A percentile compares a stretch with the other conserved stretches of the same genome.
phyloP scores from a whole-genome alignment of 2,329 filamentous ascomycete species.

The Fusarium brachygibbosum region DNA sequence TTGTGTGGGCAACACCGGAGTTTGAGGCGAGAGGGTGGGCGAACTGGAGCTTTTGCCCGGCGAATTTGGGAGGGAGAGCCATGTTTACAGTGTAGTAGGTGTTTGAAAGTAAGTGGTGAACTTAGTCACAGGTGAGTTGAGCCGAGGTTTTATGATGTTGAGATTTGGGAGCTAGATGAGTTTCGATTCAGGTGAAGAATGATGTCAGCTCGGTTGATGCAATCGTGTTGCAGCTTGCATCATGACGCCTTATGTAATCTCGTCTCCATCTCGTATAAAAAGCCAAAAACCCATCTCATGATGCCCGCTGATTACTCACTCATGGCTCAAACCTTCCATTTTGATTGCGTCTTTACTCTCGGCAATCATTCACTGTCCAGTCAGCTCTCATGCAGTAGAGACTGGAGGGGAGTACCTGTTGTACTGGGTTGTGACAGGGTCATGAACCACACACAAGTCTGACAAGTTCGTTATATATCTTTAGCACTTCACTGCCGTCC shows the following conservation, averaged over 20 bases:
- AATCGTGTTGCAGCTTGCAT: conserved; percentile 19
- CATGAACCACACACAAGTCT: neutral
- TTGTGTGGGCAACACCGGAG: conserved; percentile 58
- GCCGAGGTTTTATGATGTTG: neutral
- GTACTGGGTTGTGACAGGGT: neutral
- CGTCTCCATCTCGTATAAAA: neutral
- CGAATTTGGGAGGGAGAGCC: conserved; percentile 83
- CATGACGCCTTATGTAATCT: conserved; percentile 38
- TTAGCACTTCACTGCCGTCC: neutral
- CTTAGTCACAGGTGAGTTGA: neutral
- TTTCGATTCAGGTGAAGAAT: conserved; percentile 22
- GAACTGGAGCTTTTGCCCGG: conserved; percentile 75
- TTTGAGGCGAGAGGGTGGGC: conserved; percentile 53
- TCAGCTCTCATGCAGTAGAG: neutral
- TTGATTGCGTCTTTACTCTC: neutral
- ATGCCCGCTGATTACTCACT: neutral
- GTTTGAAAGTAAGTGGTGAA: too few species aligned
- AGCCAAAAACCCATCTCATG: neutral
- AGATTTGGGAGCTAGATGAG: neutral
- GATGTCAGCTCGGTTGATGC: conserved; percentile 34
- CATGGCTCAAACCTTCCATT: neutral
- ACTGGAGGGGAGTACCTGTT: neutral
- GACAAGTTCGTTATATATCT: neutral
- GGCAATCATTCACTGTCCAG: neutral
- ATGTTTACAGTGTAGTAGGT: conserved; percentile 58